These are phyloP conservation scores for Mycena indigotica DNA, from an alignment of 768 basidiomycete genomes.

Conservation along the genomic window DNA sequence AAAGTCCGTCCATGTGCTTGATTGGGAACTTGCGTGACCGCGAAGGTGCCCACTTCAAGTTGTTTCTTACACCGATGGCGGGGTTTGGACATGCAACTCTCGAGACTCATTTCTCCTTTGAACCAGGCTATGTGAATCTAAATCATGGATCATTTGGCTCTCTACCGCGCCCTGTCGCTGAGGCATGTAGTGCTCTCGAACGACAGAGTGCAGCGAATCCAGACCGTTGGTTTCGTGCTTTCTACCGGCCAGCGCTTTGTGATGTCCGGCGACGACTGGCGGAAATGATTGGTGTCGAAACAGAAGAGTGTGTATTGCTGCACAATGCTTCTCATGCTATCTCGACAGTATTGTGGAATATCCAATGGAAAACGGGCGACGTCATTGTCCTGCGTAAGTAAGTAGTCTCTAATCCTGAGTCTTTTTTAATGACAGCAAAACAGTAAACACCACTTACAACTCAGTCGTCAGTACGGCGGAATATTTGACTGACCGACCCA, in stretches of 20 bases:
- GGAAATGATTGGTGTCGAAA: conserved; percentile 45
- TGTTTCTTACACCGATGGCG: too few species aligned
- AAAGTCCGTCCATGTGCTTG: not conserved
- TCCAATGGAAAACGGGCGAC: conserved; percentile 64
- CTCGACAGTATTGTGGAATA: conserved; percentile 61
- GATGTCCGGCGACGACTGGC: conserved; percentile 48
- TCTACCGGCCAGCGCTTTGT: conserved; percentile 31
- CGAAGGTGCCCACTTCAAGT: too few species aligned
- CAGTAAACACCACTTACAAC: conserved; percentile 46
- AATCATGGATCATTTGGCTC: conserved; percentile 57
- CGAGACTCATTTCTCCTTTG: conserved; percentile 45
- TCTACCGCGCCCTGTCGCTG: conserved; percentile 49
- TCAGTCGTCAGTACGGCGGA: conserved; percentile 51
- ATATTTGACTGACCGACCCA: conserved; percentile 51
- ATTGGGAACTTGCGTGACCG: not conserved
- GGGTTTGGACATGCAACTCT: conserved; percentile 5
- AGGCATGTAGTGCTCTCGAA: conserved; percentile 38
- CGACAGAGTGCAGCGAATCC: conserved; percentile 48
- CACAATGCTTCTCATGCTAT: conserved; percentile 60
- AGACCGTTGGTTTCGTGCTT: conserved; percentile 48
- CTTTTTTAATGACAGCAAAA: not conserved
- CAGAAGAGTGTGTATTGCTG: conserved; percentile 53
- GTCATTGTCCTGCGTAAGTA: conserved; percentile 56
- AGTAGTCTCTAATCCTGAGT: not conserved
- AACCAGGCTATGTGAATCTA: conserved; percentile 40